Base-by-base conservation (phyloP, 2,329 filamentous ascomycete species). In the Cladosporium sp. region DNA sequence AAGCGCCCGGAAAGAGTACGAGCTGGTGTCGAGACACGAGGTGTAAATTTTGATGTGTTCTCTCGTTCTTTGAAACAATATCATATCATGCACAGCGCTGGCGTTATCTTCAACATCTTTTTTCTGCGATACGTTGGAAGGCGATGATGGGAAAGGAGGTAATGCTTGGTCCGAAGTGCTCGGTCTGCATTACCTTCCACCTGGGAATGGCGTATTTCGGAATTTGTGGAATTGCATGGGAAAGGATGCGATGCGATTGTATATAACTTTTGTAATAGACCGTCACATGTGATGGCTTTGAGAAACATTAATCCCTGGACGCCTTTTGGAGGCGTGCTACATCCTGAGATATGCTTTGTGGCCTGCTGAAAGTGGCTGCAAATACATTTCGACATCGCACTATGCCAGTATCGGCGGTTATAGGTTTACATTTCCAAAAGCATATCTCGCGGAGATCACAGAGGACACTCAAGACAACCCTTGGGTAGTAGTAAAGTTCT, bases 11-110 rank as follows among this genome's bases (percentile, higher is more conserved):
- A 63, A 66, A 37, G 66, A 70, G 40, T 71, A 70, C 39, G 69
- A 71, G 59, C 61, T 71, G 14, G 65, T 69, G 5, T 61, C 66
- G 28, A 61, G 69, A 39, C 69, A 71, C 56, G 68, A 71, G 38
- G 65, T 67, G 22, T 65, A 63, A 39, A 34, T 11, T 58, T n/a
- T 49, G 51, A 40, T 63, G 54, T 58, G 34, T 59, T 36, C 22
- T 30, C 25, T 12, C 19, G 45, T 15, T 30, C 36, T 37, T 50
- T n/a, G 6, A 9, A 14, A 39, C 15, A 19, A 20, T n/a, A 30
- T 45, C 30, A 20, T n/a, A 30, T 45, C 30, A 38, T 55, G 40
- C 40, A 47, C 52, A 55, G 52, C 52, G 52, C 40, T 45, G 52
- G 52, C 52, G 52, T 55, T 55, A 12, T 38, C 20, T 28, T 22